phyloP scores from a whole-genome alignment of 2,329 filamentous ascomycete genomes.

The Aureobasidium leucospermi region DNA sequence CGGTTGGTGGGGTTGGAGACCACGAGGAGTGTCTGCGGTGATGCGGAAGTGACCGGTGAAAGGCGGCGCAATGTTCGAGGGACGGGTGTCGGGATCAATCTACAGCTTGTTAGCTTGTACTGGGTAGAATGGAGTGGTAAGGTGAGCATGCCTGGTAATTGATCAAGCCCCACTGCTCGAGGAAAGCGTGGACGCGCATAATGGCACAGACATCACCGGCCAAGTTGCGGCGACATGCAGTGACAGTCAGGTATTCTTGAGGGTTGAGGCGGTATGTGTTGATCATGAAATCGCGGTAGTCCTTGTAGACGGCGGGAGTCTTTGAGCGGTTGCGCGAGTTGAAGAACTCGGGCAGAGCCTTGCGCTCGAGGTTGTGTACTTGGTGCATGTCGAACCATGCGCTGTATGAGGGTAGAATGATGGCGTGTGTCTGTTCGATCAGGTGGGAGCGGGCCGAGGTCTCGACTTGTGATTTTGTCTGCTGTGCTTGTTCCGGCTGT shows the following conservation, averaged over 20 bases:
- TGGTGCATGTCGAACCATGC: constrained; percentile 98
- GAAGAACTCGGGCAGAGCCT: constrained; percentile 95
- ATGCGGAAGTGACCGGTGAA: constrained; percentile 97
- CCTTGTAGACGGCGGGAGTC: constrained; percentile 93
- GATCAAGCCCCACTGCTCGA: constrained; percentile 97
- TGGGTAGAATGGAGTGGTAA: neutral
- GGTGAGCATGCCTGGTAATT: constrained; percentile 77
- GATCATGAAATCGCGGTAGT: constrained; percentile 99
- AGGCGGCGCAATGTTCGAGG: constrained; percentile 89
- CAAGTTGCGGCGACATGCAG: constrained; percentile 87
- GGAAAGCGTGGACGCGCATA: constrained; percentile 95
- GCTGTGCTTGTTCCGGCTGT: constrained; percentile 49
- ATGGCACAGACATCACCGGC: constrained; percentile 98
- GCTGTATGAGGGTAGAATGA: constrained; percentile 94
- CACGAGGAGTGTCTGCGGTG: constrained; percentile 89
- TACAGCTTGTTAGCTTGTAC: constrained; percentile 36
- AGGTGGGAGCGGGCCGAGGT: constrained; percentile 85
- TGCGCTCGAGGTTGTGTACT: constrained; percentile 85
- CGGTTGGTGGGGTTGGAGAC: constrained; percentile 91
- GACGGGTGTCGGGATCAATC: constrained; percentile 93
- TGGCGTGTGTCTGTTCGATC: constrained; percentile 87
- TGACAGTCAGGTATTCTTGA: constrained; percentile 92
- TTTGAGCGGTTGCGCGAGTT: constrained; percentile 98
- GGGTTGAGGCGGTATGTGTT: constrained; percentile 97
- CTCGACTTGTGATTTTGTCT: constrained; percentile 66